phyloP scores from a whole-genome alignment of 169 alveolate species.

The Eimeria sp. region DNA sequence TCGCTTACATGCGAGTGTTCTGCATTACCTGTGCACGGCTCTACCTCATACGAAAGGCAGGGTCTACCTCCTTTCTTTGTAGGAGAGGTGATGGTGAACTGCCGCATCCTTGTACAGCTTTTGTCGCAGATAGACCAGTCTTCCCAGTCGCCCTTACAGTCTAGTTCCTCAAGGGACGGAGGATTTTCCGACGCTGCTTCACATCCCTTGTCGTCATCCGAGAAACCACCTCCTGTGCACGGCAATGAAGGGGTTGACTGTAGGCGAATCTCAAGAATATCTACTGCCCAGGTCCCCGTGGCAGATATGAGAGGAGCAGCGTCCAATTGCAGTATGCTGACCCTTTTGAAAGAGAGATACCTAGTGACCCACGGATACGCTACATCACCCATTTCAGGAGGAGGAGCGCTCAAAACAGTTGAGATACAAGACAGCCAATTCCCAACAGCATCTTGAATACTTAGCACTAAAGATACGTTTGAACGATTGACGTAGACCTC shows the following conservation, averaged over 20 bases:
- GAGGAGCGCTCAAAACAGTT: background rate
- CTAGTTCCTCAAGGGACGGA: conserved; percentile 9
- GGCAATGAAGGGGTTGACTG: conserved; percentile 43
- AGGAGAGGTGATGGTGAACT: conserved; percentile 17
- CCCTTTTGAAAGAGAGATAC: conserved; percentile 49
- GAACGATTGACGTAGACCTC: conserved; percentile 29
- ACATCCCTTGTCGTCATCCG: conserved; percentile 10
- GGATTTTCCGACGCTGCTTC: background rate
- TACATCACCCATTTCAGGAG: conserved; percentile 8
- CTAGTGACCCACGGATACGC: conserved; percentile 53
- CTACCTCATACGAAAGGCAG: conserved; percentile 30
- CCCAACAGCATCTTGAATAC: conserved; percentile 11
- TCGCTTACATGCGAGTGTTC: background rate
- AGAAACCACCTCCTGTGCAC: conserved; percentile 60
- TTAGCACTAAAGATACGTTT: background rate
- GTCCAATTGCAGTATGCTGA: conserved; percentile 4
- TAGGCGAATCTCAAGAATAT: conserved; percentile 46
- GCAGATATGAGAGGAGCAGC: conserved; percentile 38
- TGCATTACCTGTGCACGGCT: conserved; percentile 56
- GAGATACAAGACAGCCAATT: conserved; percentile 16
- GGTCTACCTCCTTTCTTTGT: conserved; percentile 47
- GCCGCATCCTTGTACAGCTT: conserved; percentile 37
- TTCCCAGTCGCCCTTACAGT: conserved; percentile 44
- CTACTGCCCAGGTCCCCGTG: conserved; percentile 13
- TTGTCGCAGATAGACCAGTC: conserved; percentile 54